Conservation (phyloP, 73 alveolate genomes). For the Symbiodinium pilosum region DNA sequence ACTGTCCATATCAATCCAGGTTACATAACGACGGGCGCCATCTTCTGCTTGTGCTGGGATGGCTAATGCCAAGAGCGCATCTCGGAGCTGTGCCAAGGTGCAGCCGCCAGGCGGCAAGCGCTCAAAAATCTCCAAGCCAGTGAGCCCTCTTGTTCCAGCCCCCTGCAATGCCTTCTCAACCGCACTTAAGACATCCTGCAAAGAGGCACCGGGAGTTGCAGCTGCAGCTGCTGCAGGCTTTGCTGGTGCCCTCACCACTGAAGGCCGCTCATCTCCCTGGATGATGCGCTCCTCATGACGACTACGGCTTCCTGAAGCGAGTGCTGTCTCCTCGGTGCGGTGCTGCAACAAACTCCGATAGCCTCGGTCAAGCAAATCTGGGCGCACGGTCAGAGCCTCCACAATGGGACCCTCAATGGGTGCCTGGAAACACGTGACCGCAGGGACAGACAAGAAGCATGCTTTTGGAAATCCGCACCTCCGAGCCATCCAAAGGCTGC, state of each 20-base stretch:
- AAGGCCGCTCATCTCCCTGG: neutral
- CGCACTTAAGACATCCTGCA: neutral
- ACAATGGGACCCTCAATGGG: constrained; percentile 1
- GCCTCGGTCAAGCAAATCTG: neutral
- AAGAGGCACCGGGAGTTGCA: neutral
- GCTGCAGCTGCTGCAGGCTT: neutral
- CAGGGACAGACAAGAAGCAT: no score
- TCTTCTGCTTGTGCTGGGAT: neutral
- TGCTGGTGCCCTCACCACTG: neutral
- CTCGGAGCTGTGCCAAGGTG: constrained; percentile 6
- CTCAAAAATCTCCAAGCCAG: neutral
- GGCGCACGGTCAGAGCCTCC: neutral
- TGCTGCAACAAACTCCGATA: neutral
- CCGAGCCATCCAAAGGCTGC: constrained; percentile 17
- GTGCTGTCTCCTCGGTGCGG: neutral
- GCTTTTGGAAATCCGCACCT: neutral
- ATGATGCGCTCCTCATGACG: neutral
- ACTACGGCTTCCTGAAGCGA: neutral
- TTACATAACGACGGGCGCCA: neutral
- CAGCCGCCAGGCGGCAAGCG: neutral
- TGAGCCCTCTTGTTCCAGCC: neutral
- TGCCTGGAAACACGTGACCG: neutral
- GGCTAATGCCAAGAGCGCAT: neutral
- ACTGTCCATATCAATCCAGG: no score
- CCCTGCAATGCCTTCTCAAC: neutral